These are phyloP conservation scores for Cladophialophora yegresii DNA, from an alignment of 2,329 filamentous ascomycete genomes.

Conservation along the genomic window DNA sequence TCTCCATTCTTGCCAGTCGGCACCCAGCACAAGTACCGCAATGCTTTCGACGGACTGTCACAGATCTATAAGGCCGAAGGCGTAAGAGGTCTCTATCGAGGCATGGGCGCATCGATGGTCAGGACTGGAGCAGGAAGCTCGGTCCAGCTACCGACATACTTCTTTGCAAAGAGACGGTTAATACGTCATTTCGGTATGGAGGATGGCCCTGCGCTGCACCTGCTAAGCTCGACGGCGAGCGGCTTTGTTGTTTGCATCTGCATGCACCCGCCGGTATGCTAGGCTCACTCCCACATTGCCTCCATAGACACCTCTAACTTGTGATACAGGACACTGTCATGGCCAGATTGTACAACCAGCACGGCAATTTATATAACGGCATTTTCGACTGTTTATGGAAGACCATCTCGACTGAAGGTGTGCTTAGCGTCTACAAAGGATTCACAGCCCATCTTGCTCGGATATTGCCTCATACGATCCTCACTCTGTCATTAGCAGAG, in stretches of 20 bases:
- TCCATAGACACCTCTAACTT: slow-evolving; percentile 26
- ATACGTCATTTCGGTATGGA: slow-evolving; percentile 82
- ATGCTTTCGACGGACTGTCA: slow-evolving; percentile 77
- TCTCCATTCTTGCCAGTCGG: slow-evolving; percentile 91
- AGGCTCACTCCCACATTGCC: not conserved
- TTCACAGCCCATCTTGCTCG: slow-evolving; percentile 92
- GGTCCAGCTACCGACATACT: slow-evolving; percentile 96
- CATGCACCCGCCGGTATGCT: slow-evolving; percentile 90
- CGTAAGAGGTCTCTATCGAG: slow-evolving; percentile 78
- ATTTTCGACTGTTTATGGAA: slow-evolving; percentile 90
- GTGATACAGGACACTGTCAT: slow-evolving; percentile 78
- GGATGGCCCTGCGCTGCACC: slow-evolving; percentile 84
- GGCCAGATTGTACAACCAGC: slow-evolving; percentile 98
- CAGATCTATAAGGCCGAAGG: slow-evolving; percentile 81
- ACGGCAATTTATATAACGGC: slow-evolving; percentile 91
- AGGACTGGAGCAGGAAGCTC: slow-evolving; percentile 93
- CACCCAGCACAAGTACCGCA: slow-evolving; percentile 91
- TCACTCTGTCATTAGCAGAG: slow-evolving; percentile 90
- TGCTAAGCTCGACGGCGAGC: slow-evolving; percentile 83
- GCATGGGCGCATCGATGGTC: slow-evolving; percentile 91
- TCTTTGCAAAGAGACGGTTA: slow-evolving; percentile 88
- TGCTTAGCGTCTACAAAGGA: slow-evolving; percentile 95
- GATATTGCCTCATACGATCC: slow-evolving; percentile 91
- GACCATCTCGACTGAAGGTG: slow-evolving; percentile 85
- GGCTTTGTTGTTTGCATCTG: slow-evolving; percentile 96